Conservation (phyloP, 2,329 filamentous ascomycete species). For the Didymella sp. region DNA sequence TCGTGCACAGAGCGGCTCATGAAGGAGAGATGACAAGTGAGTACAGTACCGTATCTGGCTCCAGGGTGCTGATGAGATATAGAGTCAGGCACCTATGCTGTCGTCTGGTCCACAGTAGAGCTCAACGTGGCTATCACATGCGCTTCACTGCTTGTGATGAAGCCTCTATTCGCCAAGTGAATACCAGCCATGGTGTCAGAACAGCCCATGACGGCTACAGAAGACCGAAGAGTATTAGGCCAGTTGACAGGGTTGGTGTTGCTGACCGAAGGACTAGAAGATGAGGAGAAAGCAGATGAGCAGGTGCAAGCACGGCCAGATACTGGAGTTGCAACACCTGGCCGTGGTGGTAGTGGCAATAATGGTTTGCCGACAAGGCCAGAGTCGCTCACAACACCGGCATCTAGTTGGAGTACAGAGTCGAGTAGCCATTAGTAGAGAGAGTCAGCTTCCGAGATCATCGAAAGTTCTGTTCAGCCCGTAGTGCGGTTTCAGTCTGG, state of each 20-base stretch:
- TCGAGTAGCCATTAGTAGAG: neutral
- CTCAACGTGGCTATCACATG: conserved; percentile 55
- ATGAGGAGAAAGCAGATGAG: neutral
- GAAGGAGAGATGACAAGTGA: conserved; percentile 34
- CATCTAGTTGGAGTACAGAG: neutral
- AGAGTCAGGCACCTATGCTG: conserved; percentile 50
- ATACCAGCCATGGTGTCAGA: conserved; percentile 43
- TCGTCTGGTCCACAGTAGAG: conserved; percentile 53
- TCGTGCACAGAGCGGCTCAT: conserved; percentile 32
- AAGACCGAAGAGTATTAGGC: conserved; percentile 22
- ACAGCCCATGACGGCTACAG: conserved; percentile 24
- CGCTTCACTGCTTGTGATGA: conserved; percentile 54
- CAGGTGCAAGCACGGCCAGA: neutral
- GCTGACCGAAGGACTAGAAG: neutral
- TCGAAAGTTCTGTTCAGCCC: too few relatives aligned
- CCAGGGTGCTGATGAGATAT: neutral
- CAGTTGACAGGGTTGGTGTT: conserved; percentile 21
- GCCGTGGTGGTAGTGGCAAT: neutral
- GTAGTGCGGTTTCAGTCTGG: too few relatives aligned
- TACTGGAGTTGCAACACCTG: neutral
- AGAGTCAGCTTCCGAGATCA: too few relatives aligned
- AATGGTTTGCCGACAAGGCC: neutral
- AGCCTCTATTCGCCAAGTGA: conserved; percentile 48
- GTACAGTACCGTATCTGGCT: neutral
- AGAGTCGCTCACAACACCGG: neutral